Conservation (phyloP, 305 asterid species). For the Nicotiana rustica region DNA sequence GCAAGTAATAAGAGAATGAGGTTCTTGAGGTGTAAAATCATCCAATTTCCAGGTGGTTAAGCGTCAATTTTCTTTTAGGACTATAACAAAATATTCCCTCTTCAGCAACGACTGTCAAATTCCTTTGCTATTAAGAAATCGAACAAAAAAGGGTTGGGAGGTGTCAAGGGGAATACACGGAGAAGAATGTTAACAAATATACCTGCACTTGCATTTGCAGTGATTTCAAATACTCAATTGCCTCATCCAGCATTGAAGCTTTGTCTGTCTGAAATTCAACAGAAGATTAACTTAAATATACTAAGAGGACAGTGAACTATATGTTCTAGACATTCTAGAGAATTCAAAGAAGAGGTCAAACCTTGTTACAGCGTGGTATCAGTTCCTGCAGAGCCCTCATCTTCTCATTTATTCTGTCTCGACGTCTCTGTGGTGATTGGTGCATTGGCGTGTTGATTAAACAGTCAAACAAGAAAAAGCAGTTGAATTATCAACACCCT, state of each 20-base stretch:
- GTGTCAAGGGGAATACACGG: slow-evolving; percentile 5
- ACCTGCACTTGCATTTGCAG: slow-evolving; percentile 92
- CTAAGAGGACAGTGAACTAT: slow-evolving; percentile 20
- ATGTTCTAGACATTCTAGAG: neutral
- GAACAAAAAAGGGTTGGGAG: neutral
- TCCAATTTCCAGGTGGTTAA: neutral
- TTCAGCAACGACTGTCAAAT: neutral
- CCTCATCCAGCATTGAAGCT: slow-evolving; percentile 92
- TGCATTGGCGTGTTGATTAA: slow-evolving; percentile 31
- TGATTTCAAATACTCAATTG: slow-evolving; percentile 83
- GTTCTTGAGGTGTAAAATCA: neutral
- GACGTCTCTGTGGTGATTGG: slow-evolving; percentile 70
- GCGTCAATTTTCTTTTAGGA: neutral
- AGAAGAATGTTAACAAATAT: slow-evolving; percentile 9
- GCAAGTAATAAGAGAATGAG: neutral
- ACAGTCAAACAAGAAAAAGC: neutral
- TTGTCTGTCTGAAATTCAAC: slow-evolving; percentile 70
- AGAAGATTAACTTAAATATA: slow-evolving; percentile 29
- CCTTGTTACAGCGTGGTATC: slow-evolving; percentile 96
- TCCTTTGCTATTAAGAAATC: slow-evolving; percentile 10
- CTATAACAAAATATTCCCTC: neutral
- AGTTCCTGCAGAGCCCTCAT: slow-evolving; percentile 87
- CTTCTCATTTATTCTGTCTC: slow-evolving; percentile 88
- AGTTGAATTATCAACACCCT: neutral
- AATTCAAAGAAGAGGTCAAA: slow-evolving; percentile 34